Evolutionary conservation across 257 asterid species (phyloP).

Genomic region (Fraxinus americana): DNA sequence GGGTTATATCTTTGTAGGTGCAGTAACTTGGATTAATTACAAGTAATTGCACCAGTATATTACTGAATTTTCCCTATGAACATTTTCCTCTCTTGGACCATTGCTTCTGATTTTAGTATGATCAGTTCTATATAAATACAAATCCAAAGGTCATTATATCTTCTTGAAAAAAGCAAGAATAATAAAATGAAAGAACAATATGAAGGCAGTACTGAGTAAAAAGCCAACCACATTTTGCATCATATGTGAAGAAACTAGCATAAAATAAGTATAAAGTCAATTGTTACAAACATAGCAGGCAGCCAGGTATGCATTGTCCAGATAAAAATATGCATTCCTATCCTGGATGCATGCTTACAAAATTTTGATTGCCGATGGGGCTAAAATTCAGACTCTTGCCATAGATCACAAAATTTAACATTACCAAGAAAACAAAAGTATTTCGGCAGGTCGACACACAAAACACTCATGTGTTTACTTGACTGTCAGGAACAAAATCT

Average conservation of each 20-base stretch:
- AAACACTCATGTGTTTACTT: conserved; percentile 13
- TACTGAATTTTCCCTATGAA: conserved; percentile 21
- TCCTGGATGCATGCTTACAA: not conserved
- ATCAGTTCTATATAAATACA: conserved; percentile 17
- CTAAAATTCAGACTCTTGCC: not conserved
- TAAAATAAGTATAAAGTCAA: not conserved
- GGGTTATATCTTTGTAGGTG: not conserved
- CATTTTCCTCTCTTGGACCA: not conserved
- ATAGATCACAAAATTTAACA: not conserved
- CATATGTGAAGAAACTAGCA: not conserved
- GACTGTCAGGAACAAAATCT: conserved; percentile 58
- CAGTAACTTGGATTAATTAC: conserved; percentile 12
- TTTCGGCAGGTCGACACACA: not conserved
- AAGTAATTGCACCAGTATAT: conserved; percentile 25
- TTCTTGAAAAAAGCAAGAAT: not conserved
- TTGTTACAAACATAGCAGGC: not conserved
- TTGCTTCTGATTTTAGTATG: not conserved
- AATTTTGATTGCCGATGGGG: not conserved
- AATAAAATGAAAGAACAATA: not conserved
- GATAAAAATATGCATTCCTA: not conserved
- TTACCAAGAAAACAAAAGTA: not conserved
- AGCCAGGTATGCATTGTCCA: not conserved
- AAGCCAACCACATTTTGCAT: not conserved
- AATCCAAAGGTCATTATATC: not conserved
- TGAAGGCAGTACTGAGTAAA: not conserved